A percentile compares a stretch with the other conserved stretches of the same genome.
Conservation (phyloP, 2,329 filamentous ascomycete genomes). For the Exophiala calicioides region DNA sequence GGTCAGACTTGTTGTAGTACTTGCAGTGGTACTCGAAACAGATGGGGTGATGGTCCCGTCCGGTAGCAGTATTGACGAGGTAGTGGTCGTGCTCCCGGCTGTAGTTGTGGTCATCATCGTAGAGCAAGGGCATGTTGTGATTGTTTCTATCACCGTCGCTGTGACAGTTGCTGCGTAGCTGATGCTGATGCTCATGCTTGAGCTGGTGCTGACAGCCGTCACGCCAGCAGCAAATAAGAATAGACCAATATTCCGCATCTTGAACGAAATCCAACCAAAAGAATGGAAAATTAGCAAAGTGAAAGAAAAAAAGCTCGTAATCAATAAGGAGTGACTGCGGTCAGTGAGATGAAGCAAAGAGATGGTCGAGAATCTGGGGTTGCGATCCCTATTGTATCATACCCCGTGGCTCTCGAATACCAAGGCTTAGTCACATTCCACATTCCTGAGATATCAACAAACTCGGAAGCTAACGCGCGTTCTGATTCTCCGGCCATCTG, state of each 20-base stretch:
- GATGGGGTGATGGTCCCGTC: constrained; percentile 5
- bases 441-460: constrained; percentile 17
- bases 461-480: too few species aligned
- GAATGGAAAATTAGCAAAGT: constrained; percentile 2
- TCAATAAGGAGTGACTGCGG: constrained; percentile 23
- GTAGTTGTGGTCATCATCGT: constrained; percentile 1
- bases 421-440: too few species aligned
- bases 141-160: constrained; percentile 15
- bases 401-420: too few species aligned
- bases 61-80: constrained; percentile 7
- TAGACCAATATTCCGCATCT: constrained; percentile 14
- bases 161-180: constrained; percentile 20
- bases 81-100: not conserved
- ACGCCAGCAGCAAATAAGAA: constrained; percentile 11
- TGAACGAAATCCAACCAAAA: not conserved
- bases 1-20: constrained; percentile 6
- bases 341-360: constrained; percentile 8
- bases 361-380: not conserved
- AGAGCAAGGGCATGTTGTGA: constrained; percentile 22
- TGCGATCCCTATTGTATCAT: too few species aligned
- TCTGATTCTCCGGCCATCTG: not conserved
- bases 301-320: constrained; percentile 1
- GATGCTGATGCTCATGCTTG: constrained; percentile 11
- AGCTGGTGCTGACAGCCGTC: constrained; percentile 17
- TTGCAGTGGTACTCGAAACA: not conserved